Evolutionary conservation across 768 basidiomycete species (phyloP).

Genomic region (Calocera viscosa): DNA sequence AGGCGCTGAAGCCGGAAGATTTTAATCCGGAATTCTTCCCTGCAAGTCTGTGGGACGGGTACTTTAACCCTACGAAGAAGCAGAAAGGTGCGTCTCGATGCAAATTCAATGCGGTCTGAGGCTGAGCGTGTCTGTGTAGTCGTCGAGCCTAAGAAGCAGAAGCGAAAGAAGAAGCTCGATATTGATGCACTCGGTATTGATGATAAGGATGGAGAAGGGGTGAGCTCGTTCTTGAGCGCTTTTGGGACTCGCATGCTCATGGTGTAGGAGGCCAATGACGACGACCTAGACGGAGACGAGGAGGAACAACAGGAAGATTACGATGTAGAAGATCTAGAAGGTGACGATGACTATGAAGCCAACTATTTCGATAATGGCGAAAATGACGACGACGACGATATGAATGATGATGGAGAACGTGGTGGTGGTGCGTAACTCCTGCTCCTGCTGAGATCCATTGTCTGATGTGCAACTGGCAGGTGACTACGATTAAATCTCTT

Average conservation of each 20-base stretch:
- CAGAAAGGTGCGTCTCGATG: slow-evolving; percentile 35
- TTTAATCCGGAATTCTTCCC: slow-evolving; percentile 71
- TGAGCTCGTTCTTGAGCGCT: slow-evolving; percentile 19
- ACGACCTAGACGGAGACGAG: slow-evolving; percentile 54
- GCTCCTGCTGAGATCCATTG: neutral
- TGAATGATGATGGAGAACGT: slow-evolving; percentile 59
- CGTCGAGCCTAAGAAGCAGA: slow-evolving; percentile 18
- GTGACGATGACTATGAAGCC: slow-evolving; percentile 81
- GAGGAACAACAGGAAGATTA: slow-evolving; percentile 60
- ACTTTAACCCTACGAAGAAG: slow-evolving; percentile 65
- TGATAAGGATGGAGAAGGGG: slow-evolving; percentile 52
- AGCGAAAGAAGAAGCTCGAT: slow-evolving; percentile 34
- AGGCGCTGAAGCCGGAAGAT: slow-evolving; percentile 51
- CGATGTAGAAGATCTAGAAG: slow-evolving; percentile 61
- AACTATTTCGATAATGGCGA: slow-evolving; percentile 89
- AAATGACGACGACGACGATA: slow-evolving; percentile 64
- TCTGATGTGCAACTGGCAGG: neutral
- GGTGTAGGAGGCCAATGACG: slow-evolving; percentile 52
- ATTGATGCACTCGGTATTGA: slow-evolving; percentile 45
- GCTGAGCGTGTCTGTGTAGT: neutral
- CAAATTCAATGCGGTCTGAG: neutral
- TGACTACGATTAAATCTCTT: neutral
- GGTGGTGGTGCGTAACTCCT: slow-evolving; percentile 26
- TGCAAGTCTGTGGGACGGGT: slow-evolving; percentile 56
- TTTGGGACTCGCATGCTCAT: neutral